Evolutionary conservation across 2,329 filamentous ascomycete genomes (phyloP).

Genomic region (Ophiostoma triangulosporum): DNA sequence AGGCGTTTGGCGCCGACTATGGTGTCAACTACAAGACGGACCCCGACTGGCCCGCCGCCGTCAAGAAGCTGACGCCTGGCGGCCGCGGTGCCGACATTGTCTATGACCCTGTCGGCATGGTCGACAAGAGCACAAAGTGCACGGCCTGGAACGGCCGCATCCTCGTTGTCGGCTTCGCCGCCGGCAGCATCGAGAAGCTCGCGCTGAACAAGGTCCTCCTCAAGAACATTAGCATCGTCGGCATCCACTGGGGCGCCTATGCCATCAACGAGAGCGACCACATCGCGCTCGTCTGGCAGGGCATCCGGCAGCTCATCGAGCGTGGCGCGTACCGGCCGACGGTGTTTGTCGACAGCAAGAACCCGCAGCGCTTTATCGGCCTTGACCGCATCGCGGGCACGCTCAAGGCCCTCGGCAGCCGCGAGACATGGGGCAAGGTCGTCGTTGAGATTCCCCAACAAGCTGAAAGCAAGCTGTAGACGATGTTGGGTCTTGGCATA

Average conservation of each 20-base stretch:
- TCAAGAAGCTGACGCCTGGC: slow-evolving; percentile 65
- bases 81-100: slow-evolving; percentile 75
- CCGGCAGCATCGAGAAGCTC: slow-evolving; percentile 77
- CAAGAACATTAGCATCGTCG: slow-evolving; percentile 86
- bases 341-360: slow-evolving; percentile 48
- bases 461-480: slow-evolving; percentile 40
- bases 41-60: slow-evolving; percentile 47
- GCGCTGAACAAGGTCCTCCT: slow-evolving; percentile 83
- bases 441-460: slow-evolving; percentile 72
- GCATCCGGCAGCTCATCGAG: slow-evolving; percentile 63
- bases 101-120: slow-evolving; percentile 84
- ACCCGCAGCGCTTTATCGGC: slow-evolving; percentile 48
- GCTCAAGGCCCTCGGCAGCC: slow-evolving; percentile 42
- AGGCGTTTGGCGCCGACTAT: slow-evolving; percentile 72
- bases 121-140: slow-evolving; percentile 80
- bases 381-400: slow-evolving; percentile 33
- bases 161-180: slow-evolving; percentile 80
- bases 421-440: slow-evolving; percentile 93
- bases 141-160: slow-evolving; percentile 86
- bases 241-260: slow-evolving; percentile 87
- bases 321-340: slow-evolving; percentile 71
- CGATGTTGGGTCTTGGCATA: too few species aligned
- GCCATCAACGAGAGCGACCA: slow-evolving; percentile 56
- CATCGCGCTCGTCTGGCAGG: slow-evolving; percentile 64
- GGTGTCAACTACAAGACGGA: slow-evolving; percentile 63